These are phyloP conservation scores for Fusarium sp. DNA, from an alignment of 2,329 filamentous ascomycete genomes.

Conservation along the genomic window DNA sequence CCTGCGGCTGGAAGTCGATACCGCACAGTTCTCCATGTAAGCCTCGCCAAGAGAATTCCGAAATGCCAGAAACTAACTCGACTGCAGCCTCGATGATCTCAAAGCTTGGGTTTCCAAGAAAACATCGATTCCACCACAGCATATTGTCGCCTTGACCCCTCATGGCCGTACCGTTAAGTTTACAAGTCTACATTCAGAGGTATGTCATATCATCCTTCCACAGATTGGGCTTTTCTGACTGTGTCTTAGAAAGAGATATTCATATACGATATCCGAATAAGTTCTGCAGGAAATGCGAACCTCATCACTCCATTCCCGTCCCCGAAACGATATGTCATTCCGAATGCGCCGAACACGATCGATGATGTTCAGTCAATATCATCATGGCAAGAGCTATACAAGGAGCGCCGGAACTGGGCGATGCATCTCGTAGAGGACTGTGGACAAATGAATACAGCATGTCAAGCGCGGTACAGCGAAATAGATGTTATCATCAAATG, in stretches of 20 bases:
- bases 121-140: slow-evolving; percentile 78
- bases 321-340: slow-evolving; percentile 68
- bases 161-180: slow-evolving; percentile 87
- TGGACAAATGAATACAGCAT: slow-evolving; percentile 70
- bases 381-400: slow-evolving; percentile 91
- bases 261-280: slow-evolving; percentile 87
- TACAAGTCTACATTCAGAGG: slow-evolving; percentile 84
- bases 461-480: slow-evolving; percentile 76
- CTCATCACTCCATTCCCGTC: slow-evolving; percentile 64
- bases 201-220: slow-evolving; percentile 52
- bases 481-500: slow-evolving; percentile 83
- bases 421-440: slow-evolving; percentile 77
- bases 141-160: slow-evolving; percentile 88
- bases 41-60: slow-evolving; percentile 1
- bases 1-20: slow-evolving; percentile 84
- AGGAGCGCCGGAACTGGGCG: slow-evolving; percentile 84
- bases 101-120: slow-evolving; percentile 83
- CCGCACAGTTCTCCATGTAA: slow-evolving; percentile 79
- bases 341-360: slow-evolving; percentile 84
- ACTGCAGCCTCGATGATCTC: slow-evolving; percentile 81
- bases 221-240: slow-evolving; percentile 29
- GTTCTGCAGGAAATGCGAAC: slow-evolving; percentile 62
- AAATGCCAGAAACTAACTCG: slow-evolving; percentile 26
- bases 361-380: slow-evolving; percentile 82
- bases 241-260: slow-evolving; percentile 81